Evolutionary conservation across 2,329 filamentous ascomycete genomes (phyloP), one percentile per base, ranked within the genome.

Genomic region (Colletotrichum eremochloae): DNA sequence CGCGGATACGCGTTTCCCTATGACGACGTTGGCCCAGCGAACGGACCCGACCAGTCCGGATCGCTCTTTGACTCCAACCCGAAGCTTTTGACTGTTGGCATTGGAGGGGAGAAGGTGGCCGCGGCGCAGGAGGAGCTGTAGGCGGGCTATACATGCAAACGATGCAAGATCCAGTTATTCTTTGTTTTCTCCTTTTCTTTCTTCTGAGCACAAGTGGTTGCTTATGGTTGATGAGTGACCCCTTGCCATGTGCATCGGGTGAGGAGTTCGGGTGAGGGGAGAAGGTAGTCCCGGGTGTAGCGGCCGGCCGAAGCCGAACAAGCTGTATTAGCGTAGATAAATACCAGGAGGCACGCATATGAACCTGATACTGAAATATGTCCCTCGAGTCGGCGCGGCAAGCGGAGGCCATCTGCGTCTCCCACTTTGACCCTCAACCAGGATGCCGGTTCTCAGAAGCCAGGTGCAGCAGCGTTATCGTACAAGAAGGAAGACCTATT

Each of bases 1-100:
- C 84, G 85, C 61, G 91, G 92, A 11, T 94, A 94, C 81, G 90
- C 91, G 1, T 93, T 93, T 76, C 90, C 91, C 0, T 93, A 93
- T 77, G 92, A 93, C 77, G 91, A 93, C 80, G 92, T 93, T 12
- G 85, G 84, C 31, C 84, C 89, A 5, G 81, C 80, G n/a, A 82
- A 82, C 53, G 87, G 86, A 2, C 77, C 79, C 5, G 90, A 93
- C 78, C 90, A 91, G 81, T 89, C 89, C 29, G 91, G 91, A 1
- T 88, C 87, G 71, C 85, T 93, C 29, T 88, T 85, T 72, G 90
- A 91, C 77, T 80, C 83, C 2, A 84, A 84, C 64, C 90, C 91
- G 1, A 80, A 82, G 78, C 76, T 88, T 71, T 82, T 91, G 75
- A 89, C 86, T 0, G 84, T 92, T 62, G 85, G 84, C 2, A 82